These are phyloP conservation scores for Dactylellina cionopaga DNA, from an alignment of 2,329 filamentous ascomycete species.

Conservation along the genomic window DNA sequence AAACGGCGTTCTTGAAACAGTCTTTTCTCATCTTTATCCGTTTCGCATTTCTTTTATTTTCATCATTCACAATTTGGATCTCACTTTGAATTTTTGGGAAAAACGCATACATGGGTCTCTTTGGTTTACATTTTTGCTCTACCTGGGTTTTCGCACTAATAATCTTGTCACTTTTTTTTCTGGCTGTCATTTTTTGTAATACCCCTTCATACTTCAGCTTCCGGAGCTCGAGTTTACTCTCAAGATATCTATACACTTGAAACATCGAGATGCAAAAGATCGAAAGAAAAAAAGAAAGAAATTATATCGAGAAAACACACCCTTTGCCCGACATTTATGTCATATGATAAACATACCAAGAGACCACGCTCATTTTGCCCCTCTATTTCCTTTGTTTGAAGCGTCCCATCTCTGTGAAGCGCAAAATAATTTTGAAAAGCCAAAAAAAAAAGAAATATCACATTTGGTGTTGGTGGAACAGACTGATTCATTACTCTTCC, in stretches of 20 bases:
- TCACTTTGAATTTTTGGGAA: conserved; percentile 19
- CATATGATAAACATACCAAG: conserved; percentile 28
- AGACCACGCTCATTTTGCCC: conserved; percentile 31
- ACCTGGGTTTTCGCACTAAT: conserved; percentile 21
- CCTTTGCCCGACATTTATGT: neutral
- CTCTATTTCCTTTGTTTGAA: conserved; percentile 32
- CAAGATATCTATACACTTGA: conserved; percentile 6
- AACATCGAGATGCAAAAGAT: neutral
- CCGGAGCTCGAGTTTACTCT: conserved; percentile 5
- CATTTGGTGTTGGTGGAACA: conserved; percentile 27
- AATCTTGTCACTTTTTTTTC: neutral
- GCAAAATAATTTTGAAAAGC: conserved; percentile 11
- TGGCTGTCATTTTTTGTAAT: conserved; percentile 33
- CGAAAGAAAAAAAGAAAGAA: neutral
- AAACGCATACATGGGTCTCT: conserved; percentile 16
- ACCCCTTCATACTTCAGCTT: conserved; percentile 3
- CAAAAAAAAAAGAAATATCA: conserved; percentile 24
- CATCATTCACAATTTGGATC: neutral
- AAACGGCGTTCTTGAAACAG: conserved; percentile 43
- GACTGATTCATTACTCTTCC: conserved; percentile 18
- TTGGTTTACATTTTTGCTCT: neutral
- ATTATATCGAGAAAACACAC: conserved; percentile 8
- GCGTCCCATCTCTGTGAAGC: conserved; percentile 24
- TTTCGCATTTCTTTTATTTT: neutral
- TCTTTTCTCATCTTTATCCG: conserved; percentile 31